These are phyloP conservation scores for Neospora caninum DNA, from an alignment of 169 alveolate species.

Conservation along the genomic window DNA sequence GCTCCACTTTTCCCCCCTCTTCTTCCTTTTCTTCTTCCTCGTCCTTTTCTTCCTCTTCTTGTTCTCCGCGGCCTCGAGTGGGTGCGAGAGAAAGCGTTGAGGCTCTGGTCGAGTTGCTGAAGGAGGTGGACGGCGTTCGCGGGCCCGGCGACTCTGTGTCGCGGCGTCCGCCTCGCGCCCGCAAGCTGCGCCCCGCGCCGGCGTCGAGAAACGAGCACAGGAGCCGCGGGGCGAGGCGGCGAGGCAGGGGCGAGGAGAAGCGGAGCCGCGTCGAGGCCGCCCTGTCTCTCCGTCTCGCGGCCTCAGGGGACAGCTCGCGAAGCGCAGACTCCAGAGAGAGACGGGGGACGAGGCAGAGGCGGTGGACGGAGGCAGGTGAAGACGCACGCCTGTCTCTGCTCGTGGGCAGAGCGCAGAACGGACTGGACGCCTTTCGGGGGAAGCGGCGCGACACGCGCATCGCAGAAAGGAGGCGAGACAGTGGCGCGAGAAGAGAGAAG, in stretches of 20 bases:
- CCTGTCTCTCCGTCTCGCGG: background rate
- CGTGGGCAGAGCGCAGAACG: too few species aligned
- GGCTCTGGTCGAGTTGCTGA: background rate
- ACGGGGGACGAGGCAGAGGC: background rate
- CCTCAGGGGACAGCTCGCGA: background rate
- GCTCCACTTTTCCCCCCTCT: too few species aligned
- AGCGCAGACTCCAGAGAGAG: background rate
- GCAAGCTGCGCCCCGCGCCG: background rate
- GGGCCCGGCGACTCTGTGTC: background rate
- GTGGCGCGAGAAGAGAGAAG: too few species aligned
- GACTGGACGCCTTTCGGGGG: too few species aligned
- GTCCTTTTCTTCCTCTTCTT: background rate
- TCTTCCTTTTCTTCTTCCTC: background rate
- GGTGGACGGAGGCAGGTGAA: too few species aligned
- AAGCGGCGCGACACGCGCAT: too few species aligned
- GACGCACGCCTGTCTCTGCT: too few species aligned
- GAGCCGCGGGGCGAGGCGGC: background rate
- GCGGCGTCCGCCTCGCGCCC: background rate
- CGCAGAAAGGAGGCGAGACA: too few species aligned
- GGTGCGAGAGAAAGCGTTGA: background rate
- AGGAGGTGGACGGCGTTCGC: constrained; percentile 1
- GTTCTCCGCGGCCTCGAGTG: background rate
- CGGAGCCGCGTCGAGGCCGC: background rate
- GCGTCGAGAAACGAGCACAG: background rate
- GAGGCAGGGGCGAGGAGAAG: background rate